Evolutionary conservation across 768 basidiomycete species (phyloP), one percentile per base, ranked within the genome.

Genomic region (Tulasnella calospora): DNA sequence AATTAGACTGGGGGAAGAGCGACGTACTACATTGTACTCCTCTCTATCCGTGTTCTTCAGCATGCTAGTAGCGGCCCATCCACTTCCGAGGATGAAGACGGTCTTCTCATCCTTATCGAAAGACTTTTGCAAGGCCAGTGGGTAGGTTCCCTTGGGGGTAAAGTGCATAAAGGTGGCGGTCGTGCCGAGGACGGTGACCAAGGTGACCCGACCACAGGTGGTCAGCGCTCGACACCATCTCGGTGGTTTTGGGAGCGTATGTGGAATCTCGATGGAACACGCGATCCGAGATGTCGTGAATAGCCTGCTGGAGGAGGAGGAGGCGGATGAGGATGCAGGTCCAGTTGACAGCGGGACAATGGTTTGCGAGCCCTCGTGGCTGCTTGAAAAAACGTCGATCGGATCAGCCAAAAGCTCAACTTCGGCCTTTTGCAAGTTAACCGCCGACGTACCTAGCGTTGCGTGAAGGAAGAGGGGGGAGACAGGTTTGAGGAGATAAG

Each of bases 1-100:
- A 15, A 15, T 44, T 44, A 8, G 41, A 44, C 41, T 44, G 41
- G 12, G 41, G 41, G 41, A 2, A 44, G 41, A 44, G 41, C 41
- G 78, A 88, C 92, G 73, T 81, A 95, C 95, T 80, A 99, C 96
- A 85, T 99, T 99, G 89, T 94, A 99, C 72, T 97, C 92, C 67
- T 90, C 88, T 36, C 94, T 98, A 84, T 99, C 97, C 78, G 99
- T 84, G 33, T 88, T 90, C 82, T 96, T 98, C 73, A 99, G 86
- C 81, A 99, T 89, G 79, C 94, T 95, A 2, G 96, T 98, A 2
- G 96, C 91, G 69, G 92, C 98, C 98, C 98, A 99, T 7, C 98
- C 98, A 81, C 94, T 96, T 47, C 98, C 98, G 38, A 99, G 88
- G 35, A 99, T 90, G 80, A 99, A 96, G 27, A 99, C 83, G 0